phyloP scores from a whole-genome alignment of 2,329 filamentous ascomycete genomes.

The Elsinoe perseae region DNA sequence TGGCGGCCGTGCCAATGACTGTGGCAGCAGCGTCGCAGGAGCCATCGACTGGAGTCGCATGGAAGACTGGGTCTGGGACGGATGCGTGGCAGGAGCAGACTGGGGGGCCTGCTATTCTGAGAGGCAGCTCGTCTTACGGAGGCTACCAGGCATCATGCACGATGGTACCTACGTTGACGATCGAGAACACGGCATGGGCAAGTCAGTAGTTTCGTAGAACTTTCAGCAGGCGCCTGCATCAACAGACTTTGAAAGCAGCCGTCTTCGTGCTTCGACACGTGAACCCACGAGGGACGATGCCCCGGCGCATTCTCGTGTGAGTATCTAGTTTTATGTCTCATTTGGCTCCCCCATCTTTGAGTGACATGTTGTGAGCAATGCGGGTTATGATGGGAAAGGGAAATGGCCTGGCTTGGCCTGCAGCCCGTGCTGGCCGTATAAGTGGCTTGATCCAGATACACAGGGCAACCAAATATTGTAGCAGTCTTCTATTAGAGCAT shows the following conservation, averaged over 20 bases:
- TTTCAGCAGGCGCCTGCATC: background rate
- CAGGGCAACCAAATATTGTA: no score
- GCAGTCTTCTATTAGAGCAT: background rate
- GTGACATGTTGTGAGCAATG: no score
- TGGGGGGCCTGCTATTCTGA: background rate
- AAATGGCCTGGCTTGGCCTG: no score
- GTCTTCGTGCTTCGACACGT: no score
- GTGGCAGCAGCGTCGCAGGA: background rate
- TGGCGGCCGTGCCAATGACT: background rate
- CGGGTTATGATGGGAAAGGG: no score
- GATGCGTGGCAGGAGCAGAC: background rate
- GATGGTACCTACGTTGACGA: background rate
- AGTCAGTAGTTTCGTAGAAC: background rate
- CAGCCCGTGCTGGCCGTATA: no score
- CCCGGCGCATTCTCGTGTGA: no score
- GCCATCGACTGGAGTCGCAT: background rate
- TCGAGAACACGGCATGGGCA: background rate
- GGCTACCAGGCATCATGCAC: background rate
- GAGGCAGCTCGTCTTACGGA: background rate
- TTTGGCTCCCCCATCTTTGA: no score
- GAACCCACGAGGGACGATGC: no score
- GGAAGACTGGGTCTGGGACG: background rate
- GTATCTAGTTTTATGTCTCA: no score
- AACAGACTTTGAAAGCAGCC: background rate
- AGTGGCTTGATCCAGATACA: no score